phyloP scores from a whole-genome alignment of 495 filamentous ascomycete species.

The Bathelium albidoporum region DNA sequence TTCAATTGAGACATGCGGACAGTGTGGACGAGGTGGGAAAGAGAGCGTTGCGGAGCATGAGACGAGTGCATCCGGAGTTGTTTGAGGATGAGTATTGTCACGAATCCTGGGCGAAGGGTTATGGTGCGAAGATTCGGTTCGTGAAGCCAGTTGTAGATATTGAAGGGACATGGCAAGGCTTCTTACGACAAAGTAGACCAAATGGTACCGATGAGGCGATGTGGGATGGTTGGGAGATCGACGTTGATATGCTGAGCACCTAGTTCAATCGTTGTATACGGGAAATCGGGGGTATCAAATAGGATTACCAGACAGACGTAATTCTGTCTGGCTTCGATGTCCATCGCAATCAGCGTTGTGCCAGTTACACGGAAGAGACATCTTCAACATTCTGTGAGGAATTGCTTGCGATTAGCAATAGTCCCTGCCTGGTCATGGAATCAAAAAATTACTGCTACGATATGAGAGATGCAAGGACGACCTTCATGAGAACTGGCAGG shows the following conservation, averaged over 20 bases:
- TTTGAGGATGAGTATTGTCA: constrained; percentile 40
- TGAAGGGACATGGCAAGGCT: constrained; percentile 42
- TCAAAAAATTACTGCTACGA: too few species aligned
- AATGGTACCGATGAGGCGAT: constrained; percentile 46
- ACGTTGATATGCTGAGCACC: constrained; percentile 29
- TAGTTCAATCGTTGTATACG: neutral
- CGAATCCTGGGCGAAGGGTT: constrained; percentile 38
- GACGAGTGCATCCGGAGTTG: constrained; percentile 40
- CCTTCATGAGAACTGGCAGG: too few species aligned
- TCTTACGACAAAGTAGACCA: constrained; percentile 43
- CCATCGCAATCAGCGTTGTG: too few species aligned
- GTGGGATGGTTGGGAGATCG: constrained; percentile 42
- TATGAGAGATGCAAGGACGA: too few species aligned
- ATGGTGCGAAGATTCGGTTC: constrained; percentile 38
- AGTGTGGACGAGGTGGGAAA: constrained; percentile 63
- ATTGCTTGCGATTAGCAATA: too few species aligned
- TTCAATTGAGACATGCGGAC: constrained; percentile 55
- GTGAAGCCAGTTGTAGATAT: constrained; percentile 44
- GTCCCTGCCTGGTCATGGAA: too few species aligned
- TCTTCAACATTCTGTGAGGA: too few species aligned
- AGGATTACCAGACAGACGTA: too few species aligned
- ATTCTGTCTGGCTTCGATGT: too few species aligned
- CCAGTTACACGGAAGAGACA: too few species aligned
- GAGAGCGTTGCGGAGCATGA: constrained; percentile 54
- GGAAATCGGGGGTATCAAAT: too few species aligned